A percentile compares a stretch with the other conserved stretches of the same genome.
These are phyloP conservation scores for Vitellaria paradoxa DNA, from an alignment of 179 eudicot species.

Conservation along the genomic window DNA sequence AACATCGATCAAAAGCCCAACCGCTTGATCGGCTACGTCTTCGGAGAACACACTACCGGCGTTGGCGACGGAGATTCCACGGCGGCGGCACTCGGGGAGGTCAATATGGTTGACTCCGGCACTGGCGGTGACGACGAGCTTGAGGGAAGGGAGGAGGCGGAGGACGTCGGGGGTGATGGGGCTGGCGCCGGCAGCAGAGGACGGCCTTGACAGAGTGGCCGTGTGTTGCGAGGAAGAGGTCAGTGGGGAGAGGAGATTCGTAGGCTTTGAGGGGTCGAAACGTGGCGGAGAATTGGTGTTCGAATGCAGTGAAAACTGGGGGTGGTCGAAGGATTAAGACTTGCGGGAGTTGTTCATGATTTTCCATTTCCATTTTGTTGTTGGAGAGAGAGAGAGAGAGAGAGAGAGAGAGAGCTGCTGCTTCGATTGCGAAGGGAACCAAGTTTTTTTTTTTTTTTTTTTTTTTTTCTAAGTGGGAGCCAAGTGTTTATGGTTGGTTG, in stretches of 20 bases:
- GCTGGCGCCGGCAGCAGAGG: constrained; percentile 17
- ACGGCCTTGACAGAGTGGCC: constrained; percentile 16
- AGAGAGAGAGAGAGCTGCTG: too few relatives aligned
- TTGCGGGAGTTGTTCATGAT: constrained; percentile 21
- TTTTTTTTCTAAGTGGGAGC: too few relatives aligned
- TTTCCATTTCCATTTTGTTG: too few relatives aligned
- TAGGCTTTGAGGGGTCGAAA: constrained; percentile 48
- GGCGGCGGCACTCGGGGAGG: constrained; percentile 56
- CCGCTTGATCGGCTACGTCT: constrained; percentile 57
- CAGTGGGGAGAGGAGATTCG: constrained; percentile 44
- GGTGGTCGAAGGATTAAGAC: constrained; percentile 44
- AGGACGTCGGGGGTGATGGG: constrained; percentile 35
- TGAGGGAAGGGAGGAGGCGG: constrained; percentile 45
- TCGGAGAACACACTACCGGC: constrained; percentile 31
- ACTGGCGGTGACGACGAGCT: constrained; percentile 49
- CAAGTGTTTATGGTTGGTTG: too few relatives aligned
- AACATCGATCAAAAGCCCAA: constrained; percentile 51
- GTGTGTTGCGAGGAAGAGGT: constrained; percentile 34
- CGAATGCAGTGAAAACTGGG: constrained; percentile 8
- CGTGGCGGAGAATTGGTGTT: constrained; percentile 29
- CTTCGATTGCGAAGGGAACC: too few relatives aligned
- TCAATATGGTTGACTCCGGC: constrained; percentile 64
- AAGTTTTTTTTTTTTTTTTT: too few relatives aligned
- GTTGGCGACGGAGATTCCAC: constrained; percentile 48
- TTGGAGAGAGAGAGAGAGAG: too few relatives aligned